These are phyloP conservation scores for Podospora sp. DNA, from an alignment of 495 filamentous ascomycete genomes.

Conservation along the genomic window DNA sequence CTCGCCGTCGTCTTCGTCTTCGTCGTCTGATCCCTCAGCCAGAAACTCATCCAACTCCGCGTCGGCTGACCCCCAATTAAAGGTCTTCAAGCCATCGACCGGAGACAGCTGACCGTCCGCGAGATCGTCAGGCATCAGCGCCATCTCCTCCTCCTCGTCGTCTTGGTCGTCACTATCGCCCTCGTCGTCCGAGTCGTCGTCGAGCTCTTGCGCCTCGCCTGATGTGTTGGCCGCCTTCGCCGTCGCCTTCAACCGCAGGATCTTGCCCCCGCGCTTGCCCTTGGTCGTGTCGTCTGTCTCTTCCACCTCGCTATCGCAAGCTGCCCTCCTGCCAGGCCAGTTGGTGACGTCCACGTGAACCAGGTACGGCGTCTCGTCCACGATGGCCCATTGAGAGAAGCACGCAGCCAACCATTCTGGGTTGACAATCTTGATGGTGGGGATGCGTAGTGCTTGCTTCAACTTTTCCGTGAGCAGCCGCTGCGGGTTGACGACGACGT, in stretches of 20 bases:
- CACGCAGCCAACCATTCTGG: slow-evolving; percentile 86
- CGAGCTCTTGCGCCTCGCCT: slow-evolving; percentile 33
- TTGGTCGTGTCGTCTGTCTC: slow-evolving; percentile 28
- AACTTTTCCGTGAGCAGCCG: slow-evolving; percentile 89
- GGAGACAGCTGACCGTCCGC: slow-evolving; percentile 53
- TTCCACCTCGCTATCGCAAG: slow-evolving; percentile 36
- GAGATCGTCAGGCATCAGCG: slow-evolving; percentile 48
- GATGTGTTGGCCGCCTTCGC: slow-evolving; percentile 24
- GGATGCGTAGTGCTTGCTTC: slow-evolving; percentile 70
- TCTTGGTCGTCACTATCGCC: slow-evolving; percentile 51
- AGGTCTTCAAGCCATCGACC: slow-evolving; percentile 54
- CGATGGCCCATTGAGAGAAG: slow-evolving; percentile 73
- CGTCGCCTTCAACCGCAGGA: slow-evolving; percentile 23
- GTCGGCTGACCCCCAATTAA: slow-evolving; percentile 65
- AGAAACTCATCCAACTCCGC: slow-evolving; percentile 81
- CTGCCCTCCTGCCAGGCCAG: slow-evolving; percentile 29
- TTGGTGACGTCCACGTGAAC: slow-evolving; percentile 63
- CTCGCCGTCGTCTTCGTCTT: slow-evolving; percentile 42
- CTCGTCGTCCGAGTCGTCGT: slow-evolving; percentile 50
- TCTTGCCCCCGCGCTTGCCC: slow-evolving; percentile 12
- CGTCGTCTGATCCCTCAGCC: slow-evolving; percentile 60
- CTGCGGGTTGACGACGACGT: slow-evolving; percentile 54
- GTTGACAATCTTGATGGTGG: slow-evolving; percentile 81
- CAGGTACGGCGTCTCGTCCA: slow-evolving; percentile 75
- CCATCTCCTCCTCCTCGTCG: slow-evolving; percentile 40